Percentiles rank a stretch among this genome's conserved stretches.
These are phyloP conservation scores for Funneliformis caledonium DNA, from an alignment of 371 early-diverging fungal genomes.

Conservation along the genomic window DNA sequence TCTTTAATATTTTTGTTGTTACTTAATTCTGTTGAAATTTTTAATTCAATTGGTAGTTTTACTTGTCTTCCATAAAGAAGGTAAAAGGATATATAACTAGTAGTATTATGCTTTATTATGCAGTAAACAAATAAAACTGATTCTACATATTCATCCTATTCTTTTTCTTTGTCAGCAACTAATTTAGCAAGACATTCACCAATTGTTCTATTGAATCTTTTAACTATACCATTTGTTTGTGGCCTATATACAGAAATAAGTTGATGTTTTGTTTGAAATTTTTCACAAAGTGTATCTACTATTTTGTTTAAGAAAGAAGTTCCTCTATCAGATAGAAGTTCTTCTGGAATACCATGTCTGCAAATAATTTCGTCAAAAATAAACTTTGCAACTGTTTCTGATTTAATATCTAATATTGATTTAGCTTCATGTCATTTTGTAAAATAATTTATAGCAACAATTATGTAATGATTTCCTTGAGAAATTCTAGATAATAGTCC, in stretches of 20 bases:
- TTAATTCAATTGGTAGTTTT: too few species aligned
- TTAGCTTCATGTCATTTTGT: conserved; percentile 52
- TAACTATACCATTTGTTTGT: conserved; percentile 36
- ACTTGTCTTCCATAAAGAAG: conserved; percentile 39
- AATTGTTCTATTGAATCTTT: conserved; percentile 50
- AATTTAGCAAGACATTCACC: too few species aligned
- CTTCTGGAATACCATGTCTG: conserved; percentile 44
- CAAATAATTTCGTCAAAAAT: conserved; percentile 48
- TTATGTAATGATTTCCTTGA: too few species aligned
- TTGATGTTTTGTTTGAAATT: neutral
- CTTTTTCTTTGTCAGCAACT: too few species aligned
- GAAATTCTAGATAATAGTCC: conserved; percentile 50
- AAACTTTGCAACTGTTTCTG: conserved; percentile 45
- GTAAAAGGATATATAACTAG: conserved; percentile 6
- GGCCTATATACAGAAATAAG: too few species aligned
- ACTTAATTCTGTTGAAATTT: neutral
- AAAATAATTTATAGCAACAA: conserved; percentile 51
- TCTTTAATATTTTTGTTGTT: neutral
- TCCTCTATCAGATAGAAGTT: conserved; percentile 50
- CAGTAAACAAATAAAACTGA: conserved; percentile 27
- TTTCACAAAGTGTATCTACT: neutral
- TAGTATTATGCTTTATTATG: neutral
- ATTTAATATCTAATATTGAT: conserved; percentile 45
- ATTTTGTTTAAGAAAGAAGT: conserved; percentile 11
- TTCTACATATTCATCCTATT: conserved; percentile 28